Evolutionary conservation across 345 rosid genomes (phyloP).

Genomic region (Cardamine resedifolia): DNA sequence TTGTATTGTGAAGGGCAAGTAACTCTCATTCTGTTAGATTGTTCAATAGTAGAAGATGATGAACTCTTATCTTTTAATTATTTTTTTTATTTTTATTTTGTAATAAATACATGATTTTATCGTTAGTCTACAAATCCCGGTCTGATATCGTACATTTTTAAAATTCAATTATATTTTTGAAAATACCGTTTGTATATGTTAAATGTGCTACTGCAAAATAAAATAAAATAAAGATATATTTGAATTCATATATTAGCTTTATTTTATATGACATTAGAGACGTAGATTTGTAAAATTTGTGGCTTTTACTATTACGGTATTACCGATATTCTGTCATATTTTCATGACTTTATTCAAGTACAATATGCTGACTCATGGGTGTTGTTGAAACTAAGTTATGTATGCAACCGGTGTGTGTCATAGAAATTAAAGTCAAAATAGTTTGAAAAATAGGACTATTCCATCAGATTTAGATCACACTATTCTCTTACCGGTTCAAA

Average conservation of each 20-base stretch:
- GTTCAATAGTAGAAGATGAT: neutral
- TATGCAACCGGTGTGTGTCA: neutral
- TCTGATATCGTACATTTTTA: neutral
- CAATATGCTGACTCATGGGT: neutral
- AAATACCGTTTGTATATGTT: too few relatives aligned
- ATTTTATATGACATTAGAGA: neutral
- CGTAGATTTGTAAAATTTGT: neutral
- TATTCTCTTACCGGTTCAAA: neutral
- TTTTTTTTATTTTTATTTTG: too few relatives aligned
- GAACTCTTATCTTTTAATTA: neutral
- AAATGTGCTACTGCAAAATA: too few relatives aligned
- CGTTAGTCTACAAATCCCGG: neutral
- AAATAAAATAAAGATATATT: too few relatives aligned
- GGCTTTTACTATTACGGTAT: neutral
- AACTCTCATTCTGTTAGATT: neutral
- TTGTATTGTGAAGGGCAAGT: neutral
- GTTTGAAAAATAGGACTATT: neutral
- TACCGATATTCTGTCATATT: neutral
- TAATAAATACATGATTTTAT: neutral
- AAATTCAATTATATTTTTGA: neutral
- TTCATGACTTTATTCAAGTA: neutral
- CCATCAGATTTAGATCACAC: too few relatives aligned
- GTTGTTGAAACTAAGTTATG: neutral
- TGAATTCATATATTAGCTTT: too few relatives aligned
- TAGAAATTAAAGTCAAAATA: neutral